phyloP scores from a whole-genome alignment of 441 rosid species.

The Aquilaria agallochum region DNA sequence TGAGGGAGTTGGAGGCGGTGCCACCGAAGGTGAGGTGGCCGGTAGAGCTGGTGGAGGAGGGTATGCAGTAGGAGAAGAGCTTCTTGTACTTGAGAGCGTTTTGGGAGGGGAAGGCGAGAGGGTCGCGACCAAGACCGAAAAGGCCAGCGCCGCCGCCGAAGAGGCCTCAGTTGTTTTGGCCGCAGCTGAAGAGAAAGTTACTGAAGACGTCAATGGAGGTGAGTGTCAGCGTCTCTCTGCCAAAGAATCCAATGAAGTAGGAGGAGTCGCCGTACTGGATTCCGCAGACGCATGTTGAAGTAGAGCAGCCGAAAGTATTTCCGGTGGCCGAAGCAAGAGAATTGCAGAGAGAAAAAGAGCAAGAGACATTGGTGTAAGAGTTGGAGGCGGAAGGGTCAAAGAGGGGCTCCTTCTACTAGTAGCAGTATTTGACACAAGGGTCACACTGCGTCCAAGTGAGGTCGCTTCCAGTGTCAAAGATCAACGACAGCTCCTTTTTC shows the following conservation, averaged over 20 bases:
- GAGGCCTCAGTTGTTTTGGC: constrained; percentile 65
- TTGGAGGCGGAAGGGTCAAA: no score
- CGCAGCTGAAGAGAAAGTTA: constrained; percentile 66
- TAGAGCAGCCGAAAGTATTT: constrained; percentile 31
- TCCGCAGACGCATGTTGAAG: constrained; percentile 59
- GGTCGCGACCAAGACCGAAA: constrained; percentile 72
- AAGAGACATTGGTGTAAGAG: no score
- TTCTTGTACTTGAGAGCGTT: constrained; percentile 51
- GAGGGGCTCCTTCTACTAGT: constrained; percentile 33
- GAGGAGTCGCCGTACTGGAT: constrained; percentile 77
- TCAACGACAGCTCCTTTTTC: constrained; percentile 28
- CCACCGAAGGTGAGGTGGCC: constrained; percentile 60
- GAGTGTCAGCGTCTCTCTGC: constrained; percentile 51
- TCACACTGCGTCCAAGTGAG: constrained; percentile 77
- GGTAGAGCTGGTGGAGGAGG: constrained; percentile 51
- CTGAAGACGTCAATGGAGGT: constrained; percentile 41
- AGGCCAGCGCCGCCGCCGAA: constrained; percentile 63
- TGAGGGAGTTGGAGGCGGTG: constrained; percentile 28
- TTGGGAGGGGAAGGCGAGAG: constrained; percentile 65
- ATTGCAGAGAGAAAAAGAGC: no score
- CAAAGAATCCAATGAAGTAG: constrained; percentile 56
- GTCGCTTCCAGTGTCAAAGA: constrained; percentile 70
- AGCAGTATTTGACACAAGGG: constrained; percentile 49
- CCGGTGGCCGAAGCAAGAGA: no score
- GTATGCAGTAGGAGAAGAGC: constrained; percentile 81